These are phyloP conservation scores for Gastrodia elata DNA, from an alignment of 106 monocot genomes.

Conservation along the genomic window DNA sequence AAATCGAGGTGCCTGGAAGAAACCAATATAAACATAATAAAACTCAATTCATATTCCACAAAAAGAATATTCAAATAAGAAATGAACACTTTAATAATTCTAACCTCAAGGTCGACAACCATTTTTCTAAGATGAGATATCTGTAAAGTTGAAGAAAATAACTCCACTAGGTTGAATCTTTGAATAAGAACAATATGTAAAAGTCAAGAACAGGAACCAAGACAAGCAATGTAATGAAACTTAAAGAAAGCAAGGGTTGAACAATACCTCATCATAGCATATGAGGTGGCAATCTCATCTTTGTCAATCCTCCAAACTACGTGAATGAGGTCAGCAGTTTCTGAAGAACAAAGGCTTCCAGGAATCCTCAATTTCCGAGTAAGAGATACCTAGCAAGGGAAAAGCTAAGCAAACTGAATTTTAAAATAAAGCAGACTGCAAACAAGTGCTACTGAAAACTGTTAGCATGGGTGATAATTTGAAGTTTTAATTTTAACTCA, in stretches of 20 bases:
- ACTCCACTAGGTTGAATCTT: constrained; percentile 73
- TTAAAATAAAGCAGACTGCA: neutral
- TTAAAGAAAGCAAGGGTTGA: neutral
- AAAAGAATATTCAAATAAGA: neutral
- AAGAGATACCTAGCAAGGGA: constrained; percentile 48
- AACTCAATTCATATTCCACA: neutral
- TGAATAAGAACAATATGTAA: constrained; percentile 12
- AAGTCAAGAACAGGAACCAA: neutral
- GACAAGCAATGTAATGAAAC: neutral
- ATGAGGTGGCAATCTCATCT: constrained; percentile 76
- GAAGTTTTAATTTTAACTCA: neutral
- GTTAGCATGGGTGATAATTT: neutral
- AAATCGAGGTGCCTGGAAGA: constrained; percentile 68
- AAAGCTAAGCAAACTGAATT: neutral
- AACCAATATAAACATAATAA: constrained; percentile 11
- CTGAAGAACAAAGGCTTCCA: constrained; percentile 26
- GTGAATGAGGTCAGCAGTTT: constrained; percentile 23
- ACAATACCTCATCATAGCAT: constrained; percentile 75
- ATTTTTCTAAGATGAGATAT: constrained; percentile 60
- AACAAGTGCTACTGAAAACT: neutral
- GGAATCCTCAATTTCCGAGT: constrained; percentile 65
- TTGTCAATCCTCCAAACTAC: constrained; percentile 88
- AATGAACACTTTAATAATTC: constrained; percentile 2
- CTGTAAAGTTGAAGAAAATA: constrained; percentile 49
- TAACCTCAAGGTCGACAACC: constrained; percentile 90